Conservation (phyloP, 2,329 filamentous ascomycete species). For the Scortechinia acanthostroma region DNA sequence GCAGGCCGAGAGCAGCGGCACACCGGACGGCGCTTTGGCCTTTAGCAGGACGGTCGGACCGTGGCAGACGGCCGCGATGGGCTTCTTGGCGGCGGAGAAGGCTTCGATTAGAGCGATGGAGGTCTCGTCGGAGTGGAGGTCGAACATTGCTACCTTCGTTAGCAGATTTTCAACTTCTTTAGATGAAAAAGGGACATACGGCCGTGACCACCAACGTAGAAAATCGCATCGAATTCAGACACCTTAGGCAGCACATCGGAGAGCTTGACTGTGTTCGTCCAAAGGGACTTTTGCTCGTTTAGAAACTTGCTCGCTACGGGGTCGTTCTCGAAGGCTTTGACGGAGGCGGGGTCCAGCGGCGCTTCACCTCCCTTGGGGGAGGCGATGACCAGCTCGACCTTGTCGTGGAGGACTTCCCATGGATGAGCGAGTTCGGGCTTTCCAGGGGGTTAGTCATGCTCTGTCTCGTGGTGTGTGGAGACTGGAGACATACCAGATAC, state of each 20-base stretch:
- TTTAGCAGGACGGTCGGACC: constrained; percentile 33
- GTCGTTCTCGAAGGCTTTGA: constrained; percentile 31
- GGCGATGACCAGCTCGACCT: constrained; percentile 29
- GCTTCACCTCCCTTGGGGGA: constrained; percentile 34
- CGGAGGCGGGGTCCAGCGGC: constrained; percentile 32
- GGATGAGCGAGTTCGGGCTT: constrained; percentile 40
- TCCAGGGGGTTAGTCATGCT: constrained; percentile 9
- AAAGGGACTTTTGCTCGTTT: constrained; percentile 35
- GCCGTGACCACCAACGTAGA: constrained; percentile 50
- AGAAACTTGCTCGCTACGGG: constrained; percentile 24
- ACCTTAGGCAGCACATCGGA: constrained; percentile 33
- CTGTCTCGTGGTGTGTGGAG: not conserved
- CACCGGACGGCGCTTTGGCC: constrained; percentile 26
- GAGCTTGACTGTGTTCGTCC: constrained; percentile 43
- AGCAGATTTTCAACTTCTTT: not conserved
- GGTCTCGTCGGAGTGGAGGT: constrained; percentile 28
- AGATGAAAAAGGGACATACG: constrained; percentile 25
- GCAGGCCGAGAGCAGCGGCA: constrained; percentile 28
- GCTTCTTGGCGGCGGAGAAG: constrained; percentile 35
- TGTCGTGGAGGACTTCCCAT: constrained; percentile 27
- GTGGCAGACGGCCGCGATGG: constrained; percentile 40
- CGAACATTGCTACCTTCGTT: constrained; percentile 33
- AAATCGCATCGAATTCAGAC: constrained; percentile 43
- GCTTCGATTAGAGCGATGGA: constrained; percentile 33
- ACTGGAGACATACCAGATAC: constrained; percentile 31